Base-by-base conservation (phyloP, 2,329 filamentous ascomycete species). In the Dactylonectria macrodidyma region DNA sequence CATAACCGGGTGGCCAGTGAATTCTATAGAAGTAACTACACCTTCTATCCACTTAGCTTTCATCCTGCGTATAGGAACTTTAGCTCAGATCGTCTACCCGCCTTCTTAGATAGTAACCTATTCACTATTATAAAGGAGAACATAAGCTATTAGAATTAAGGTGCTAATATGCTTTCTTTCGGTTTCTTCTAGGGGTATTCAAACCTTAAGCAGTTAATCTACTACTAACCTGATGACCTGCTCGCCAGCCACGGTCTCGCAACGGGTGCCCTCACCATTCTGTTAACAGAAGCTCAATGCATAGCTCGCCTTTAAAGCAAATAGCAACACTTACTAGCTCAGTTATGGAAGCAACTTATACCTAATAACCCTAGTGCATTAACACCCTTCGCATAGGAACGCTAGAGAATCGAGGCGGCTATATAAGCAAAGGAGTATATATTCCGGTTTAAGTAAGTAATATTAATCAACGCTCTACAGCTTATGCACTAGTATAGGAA, bases 131-230 rank as follows among this genome's bases (percentile, higher is more conserved):
- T 62, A 36, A 51, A 36, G 10, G 50, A 46, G 19, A 56, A 62
- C 19, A 56, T 56, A 38, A 62, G 51, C 26, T 8, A 26, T n/a
- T 36, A 38, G 5, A 68, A 68, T 34, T 38, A 70, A 30, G 65
- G 62, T 33, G 33, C 50, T 6, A 33, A 70, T n/a, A 51, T 70
- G 3, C 34, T 68, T 5, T 66, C 41, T 2, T 70, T 70, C 16
- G 38, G 68, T 22, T 68, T 62, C 26, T 68, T 68, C 52, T 22
- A 70, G 24, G 65, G 56, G 12, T 70, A 70, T 51, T 70, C 54
- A 2, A 68, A 63, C 44, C 61, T 68, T 11, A 70, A 38, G 36
- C 36, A 10, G 36, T 38, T 10, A 38, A 44, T 70, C 56, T 1
- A 63, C 60, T 44, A 64, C 66, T 14, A 68, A 70, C 55, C 41